A percentile compares a stretch with the other conserved stretches of the same genome.
Conservation (phyloP, 2,329 filamentous ascomycete genomes). For the Penicillium sp. region DNA sequence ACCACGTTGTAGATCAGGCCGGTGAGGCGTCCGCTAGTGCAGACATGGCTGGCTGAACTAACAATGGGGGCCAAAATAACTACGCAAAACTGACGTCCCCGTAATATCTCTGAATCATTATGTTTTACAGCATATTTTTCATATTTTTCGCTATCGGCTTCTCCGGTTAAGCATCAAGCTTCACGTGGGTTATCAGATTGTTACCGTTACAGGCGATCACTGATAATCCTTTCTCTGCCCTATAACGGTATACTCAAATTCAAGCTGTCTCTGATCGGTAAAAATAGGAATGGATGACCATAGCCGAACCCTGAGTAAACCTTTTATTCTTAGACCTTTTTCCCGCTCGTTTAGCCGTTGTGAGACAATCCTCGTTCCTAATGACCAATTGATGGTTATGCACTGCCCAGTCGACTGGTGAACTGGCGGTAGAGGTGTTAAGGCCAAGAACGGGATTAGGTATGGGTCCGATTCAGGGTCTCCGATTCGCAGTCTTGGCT, state of each 20-base stretch:
- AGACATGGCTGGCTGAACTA: conserved; percentile 5
- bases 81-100: not conserved
- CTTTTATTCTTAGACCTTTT: not conserved
- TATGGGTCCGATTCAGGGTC: conserved; percentile 11
- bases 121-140: not conserved
- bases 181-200: not conserved
- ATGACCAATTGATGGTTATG: not conserved
- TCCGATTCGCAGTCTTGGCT: conserved; percentile 12
- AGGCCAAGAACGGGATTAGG: conserved; percentile 4
- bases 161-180: not conserved
- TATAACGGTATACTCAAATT: not conserved
- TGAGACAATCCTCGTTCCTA: not conserved
- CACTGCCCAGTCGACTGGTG: conserved; percentile 2
- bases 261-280: not conserved
- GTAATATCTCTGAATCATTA: not conserved
- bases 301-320: not conserved
- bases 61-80: not conserved
- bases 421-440: not conserved
- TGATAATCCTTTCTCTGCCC: not conserved
- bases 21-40: not conserved
- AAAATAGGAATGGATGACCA: not conserved
- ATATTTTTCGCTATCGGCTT: not conserved
- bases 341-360: not conserved
- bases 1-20: conserved; percentile 5
- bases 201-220: conserved; percentile 13